Conservation (phyloP, 1,284 basidiomycete genomes). For the Apiotrichum akiyoshidainum region DNA sequence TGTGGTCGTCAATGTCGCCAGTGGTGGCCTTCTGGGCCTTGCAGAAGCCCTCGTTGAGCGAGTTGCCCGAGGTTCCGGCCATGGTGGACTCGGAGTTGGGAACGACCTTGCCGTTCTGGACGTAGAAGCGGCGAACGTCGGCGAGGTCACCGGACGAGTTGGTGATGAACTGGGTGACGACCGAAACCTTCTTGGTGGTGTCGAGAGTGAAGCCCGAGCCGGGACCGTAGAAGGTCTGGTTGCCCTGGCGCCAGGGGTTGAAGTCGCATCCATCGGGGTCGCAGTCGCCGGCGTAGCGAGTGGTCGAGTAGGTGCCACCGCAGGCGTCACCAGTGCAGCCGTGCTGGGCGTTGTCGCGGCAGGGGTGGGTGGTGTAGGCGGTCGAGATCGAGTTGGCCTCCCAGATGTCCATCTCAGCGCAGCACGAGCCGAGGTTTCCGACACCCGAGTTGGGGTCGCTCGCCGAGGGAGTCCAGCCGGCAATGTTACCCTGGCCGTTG, state of each 20-base stretch:
- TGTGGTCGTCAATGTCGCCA: not conserved
- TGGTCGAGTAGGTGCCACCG: slow-evolving; percentile 5
- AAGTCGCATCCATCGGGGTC: slow-evolving; percentile 8
- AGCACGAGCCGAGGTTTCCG: not conserved
- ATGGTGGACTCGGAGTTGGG: slow-evolving; percentile 1
- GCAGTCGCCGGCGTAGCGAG: slow-evolving; percentile 6
- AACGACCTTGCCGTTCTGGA: slow-evolving; percentile 5
- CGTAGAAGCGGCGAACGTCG: slow-evolving; percentile 5
- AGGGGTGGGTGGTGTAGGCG: slow-evolving; percentile 1
- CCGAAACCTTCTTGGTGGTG: slow-evolving; percentile 6
- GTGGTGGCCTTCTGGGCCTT: not conserved
- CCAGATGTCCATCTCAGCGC: slow-evolving; percentile 5
- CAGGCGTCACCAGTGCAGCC: not conserved
- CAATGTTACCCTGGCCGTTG: slow-evolving; percentile 2
- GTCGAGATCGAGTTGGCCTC: slow-evolving; percentile 1
- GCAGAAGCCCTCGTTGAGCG: not conserved
- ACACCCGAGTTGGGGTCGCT: slow-evolving; percentile 2
- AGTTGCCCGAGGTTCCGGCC: slow-evolving; percentile 3
- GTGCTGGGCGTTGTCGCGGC: not conserved
- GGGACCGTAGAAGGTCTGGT: slow-evolving; percentile 5
- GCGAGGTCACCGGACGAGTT: not conserved
- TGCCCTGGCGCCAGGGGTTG: slow-evolving; percentile 5
- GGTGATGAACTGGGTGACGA: slow-evolving; percentile 5
- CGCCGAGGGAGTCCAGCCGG: not conserved
- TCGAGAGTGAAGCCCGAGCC: slow-evolving; percentile 4